Evolutionary conservation across 768 basidiomycete genomes (phyloP).

Genomic region (Kwoniella sp.): DNA sequence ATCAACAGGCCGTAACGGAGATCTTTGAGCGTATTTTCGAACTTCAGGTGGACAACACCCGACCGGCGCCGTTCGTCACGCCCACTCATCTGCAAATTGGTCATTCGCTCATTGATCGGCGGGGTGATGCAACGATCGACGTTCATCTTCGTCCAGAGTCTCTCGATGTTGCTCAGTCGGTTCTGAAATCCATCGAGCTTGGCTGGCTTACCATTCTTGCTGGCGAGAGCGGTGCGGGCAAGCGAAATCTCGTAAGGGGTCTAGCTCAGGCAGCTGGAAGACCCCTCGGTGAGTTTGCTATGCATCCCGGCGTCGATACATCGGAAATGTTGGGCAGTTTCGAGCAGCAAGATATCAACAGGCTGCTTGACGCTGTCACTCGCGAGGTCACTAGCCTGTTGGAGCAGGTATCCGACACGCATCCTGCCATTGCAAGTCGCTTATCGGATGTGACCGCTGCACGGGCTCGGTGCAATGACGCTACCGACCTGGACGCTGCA

Average conservation of each 20-base stretch:
- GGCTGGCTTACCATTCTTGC: slow-evolving; percentile 87
- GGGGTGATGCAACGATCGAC: slow-evolving; percentile 39
- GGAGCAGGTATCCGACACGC: neutral
- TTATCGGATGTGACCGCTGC: neutral
- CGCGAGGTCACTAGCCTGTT: slow-evolving; percentile 1
- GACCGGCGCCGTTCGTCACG: slow-evolving; percentile 44
- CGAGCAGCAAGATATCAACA: slow-evolving; percentile 71
- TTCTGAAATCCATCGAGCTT: slow-evolving; percentile 67
- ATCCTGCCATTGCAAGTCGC: slow-evolving; percentile 1
- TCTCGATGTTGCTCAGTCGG: slow-evolving; percentile 64
- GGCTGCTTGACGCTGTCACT: slow-evolving; percentile 4
- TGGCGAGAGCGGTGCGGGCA: slow-evolving; percentile 69
- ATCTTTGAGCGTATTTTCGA: slow-evolving; percentile 50
- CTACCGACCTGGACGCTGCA: slow-evolving; percentile 1
- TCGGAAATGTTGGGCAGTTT: slow-evolving; percentile 92
- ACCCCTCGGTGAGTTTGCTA: slow-evolving; percentile 63
- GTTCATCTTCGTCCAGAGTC: slow-evolving; percentile 60
- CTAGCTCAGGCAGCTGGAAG: slow-evolving; percentile 70
- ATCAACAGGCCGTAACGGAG: slow-evolving; percentile 54
- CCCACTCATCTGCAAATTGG: slow-evolving; percentile 61
- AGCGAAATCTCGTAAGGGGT: slow-evolving; percentile 67
- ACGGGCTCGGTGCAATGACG: neutral
- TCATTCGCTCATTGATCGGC: slow-evolving; percentile 53
- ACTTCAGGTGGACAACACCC: slow-evolving; percentile 52
- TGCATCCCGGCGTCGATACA: slow-evolving; percentile 85